Percentiles rank a stretch among this genome's conserved stretches.
phyloP scores from a whole-genome alignment of 1,284 basidiomycete species.

The Sanghuangporus sanghuang region DNA sequence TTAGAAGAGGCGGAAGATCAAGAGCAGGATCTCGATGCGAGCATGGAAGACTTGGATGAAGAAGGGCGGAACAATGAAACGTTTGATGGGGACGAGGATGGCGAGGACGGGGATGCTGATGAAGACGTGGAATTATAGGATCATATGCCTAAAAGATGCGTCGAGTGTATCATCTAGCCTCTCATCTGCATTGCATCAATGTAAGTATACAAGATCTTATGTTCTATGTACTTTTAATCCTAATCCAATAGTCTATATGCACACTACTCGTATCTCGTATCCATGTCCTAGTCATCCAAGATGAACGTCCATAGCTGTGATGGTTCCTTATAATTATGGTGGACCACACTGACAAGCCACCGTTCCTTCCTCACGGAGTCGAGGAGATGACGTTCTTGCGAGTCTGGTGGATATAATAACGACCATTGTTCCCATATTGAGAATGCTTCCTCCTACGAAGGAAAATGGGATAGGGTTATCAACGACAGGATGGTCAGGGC shows the following conservation, averaged over 20 bases:
- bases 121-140: slow-evolving; percentile 29
- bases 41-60: slow-evolving; percentile 70
- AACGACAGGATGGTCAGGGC: neutral
- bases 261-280: neutral
- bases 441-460: slow-evolving; percentile 86
- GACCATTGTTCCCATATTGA: slow-evolving; percentile 97
- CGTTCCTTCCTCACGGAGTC: slow-evolving; percentile 67
- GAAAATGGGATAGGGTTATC: neutral
- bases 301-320: slow-evolving; percentile 87
- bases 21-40: slow-evolving; percentile 57
- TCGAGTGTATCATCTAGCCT: neutral
- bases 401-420: slow-evolving; percentile 74
- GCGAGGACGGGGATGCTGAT: slow-evolving; percentile 34
- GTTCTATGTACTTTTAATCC: neutral
- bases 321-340: slow-evolving; percentile 87
- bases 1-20: slow-evolving; percentile 29
- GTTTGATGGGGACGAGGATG: slow-evolving; percentile 33
- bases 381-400: slow-evolving; percentile 69
- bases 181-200: neutral
- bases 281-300: slow-evolving; percentile 31
- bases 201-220: neutral
- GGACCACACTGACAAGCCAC: slow-evolving; percentile 92
- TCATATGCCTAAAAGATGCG: neutral
- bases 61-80: slow-evolving; percentile 33
- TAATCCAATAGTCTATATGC: neutral